Base-by-base conservation (phyloP, 2,329 filamentous ascomycete species). In the Plectosphaerella cucumerina region DNA sequence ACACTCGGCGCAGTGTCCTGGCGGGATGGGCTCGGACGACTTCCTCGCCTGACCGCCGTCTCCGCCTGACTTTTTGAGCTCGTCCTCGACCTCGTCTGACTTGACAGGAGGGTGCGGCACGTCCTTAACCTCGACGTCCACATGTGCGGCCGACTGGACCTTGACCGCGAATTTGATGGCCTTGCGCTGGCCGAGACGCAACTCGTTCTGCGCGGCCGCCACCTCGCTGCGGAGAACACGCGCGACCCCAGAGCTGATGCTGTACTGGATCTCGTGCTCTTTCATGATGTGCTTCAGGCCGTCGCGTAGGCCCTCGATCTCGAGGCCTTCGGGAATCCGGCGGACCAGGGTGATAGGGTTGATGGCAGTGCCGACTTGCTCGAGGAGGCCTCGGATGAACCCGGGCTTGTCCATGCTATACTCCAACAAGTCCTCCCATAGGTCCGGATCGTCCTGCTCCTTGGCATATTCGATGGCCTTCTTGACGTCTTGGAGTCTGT, bases 391-490 rank as follows among this genome's bases (percentile, higher is more conserved):
- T 12, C 90, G 86, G 58, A 99, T 97, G 70, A 99, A 99, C 39
- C 84, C 84, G 1, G 94, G 94, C 64, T 97, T 96, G 70, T 97
- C 91, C 94, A 99, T 97, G 54, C 89, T 93, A 68, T 97, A 97
- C 59, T 93, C 85, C 6, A 99, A 81, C 8, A 99, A 77, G 62
- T 97, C 92, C 57, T 96, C 89, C 94, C 94, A 99, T 0, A 99
- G 78, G 59, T 97, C 92, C 0, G 86, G 85, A 60, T 97, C 92
- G 56, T 94, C 86, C 64, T 97, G 91, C 55, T 92, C 87, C 67
- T 97, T 97, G 49, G 91, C 92, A 62, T 99, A 99, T 1, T 87
- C 81, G 59, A 99, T 99, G 9, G 94, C 94, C 59, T 94, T 91
- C 47, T 86, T 87, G 47, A 97, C 92, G 64, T 99, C 90, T 52